Base-by-base conservation (phyloP, 352 stramenopile genomes). In the Globisporangium solare region DNA sequence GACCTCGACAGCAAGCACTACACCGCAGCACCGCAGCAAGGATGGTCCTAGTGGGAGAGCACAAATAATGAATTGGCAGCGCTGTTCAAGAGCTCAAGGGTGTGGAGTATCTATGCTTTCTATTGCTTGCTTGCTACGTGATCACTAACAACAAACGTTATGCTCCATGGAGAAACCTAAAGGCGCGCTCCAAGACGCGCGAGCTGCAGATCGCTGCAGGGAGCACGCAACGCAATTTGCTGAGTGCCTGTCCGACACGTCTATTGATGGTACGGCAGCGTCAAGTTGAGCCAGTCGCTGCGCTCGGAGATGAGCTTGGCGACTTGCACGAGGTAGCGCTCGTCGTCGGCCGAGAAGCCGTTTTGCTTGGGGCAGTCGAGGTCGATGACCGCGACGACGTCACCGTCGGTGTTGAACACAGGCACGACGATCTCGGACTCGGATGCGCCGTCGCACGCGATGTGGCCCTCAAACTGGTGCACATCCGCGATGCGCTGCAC, bases 341-440 rank as follows among this genome's bases (percentile, higher is more conserved):
- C 74, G 64, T 91, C 80, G 45, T 86, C 74, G 12, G 63, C 71
- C 14, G 78, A 86, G 68, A 93, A 93, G 0, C 83, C 83, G 59
- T 79, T 74, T 46, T 76, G 76, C 43, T 77, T 37, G 4, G 83
- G 83, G 46, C 83, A 92, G 64, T 94, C 83, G 13, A 94, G 68
- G 59, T 94, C 83, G 42, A 94, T 73, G 49, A 94, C 77, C 18
- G 80, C 83, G 27, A 91, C 51, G 37, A 92, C 71, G 13, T 87
- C 70, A n/a, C 78, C 79, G 18, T 76, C 49, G 31, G 79, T 68
- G 62, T 85, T 69, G 12, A 92, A 47, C 45, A 94, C 68, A 5
- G 83, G 83, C 48, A 92, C 76, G 47, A 94, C 83, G 31, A 94
- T 76, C 69, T 94, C 83, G 8, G 83, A 94, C 54, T 89, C 57